Conservation (phyloP, 208 protist species). For the Wallacemonas rigidus region DNA sequence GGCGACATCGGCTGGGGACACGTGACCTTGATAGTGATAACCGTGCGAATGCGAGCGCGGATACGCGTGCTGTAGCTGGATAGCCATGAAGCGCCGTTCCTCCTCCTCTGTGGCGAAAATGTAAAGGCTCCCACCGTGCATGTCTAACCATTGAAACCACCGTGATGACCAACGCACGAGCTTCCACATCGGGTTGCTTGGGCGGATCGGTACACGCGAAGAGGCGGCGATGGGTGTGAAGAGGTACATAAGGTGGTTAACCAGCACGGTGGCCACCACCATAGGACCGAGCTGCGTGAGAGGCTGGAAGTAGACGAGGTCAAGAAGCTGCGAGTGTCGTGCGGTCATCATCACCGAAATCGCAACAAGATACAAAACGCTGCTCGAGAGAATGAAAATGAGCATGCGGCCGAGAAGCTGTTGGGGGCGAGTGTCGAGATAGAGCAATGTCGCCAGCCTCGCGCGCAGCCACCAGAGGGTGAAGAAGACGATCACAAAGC, state of each 20-base stretch:
- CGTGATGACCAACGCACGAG: constrained; percentile 58
- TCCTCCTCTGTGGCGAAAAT: constrained; percentile 77
- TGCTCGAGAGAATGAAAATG: constrained; percentile 77
- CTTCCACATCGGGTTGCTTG: constrained; percentile 66
- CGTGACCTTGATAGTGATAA: too few species aligned
- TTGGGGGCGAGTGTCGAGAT: constrained; percentile 75
- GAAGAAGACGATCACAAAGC: constrained; percentile 49
- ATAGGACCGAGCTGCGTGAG: constrained; percentile 66
- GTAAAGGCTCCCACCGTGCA: constrained; percentile 81
- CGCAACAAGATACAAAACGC: constrained; percentile 57
- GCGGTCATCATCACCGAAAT: constrained; percentile 47
- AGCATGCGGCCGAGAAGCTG: constrained; percentile 82
- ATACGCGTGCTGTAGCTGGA: constrained; percentile 34
- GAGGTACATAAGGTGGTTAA: constrained; percentile 76
- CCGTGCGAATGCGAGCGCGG: too few species aligned
- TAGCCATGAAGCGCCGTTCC: constrained; percentile 59
- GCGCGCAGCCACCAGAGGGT: constrained; percentile 54
- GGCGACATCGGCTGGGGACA: too few species aligned
- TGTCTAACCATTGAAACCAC: constrained; percentile 81
- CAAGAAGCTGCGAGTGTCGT: constrained; percentile 55
- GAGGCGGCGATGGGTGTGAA: constrained; percentile 67
- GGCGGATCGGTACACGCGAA: constrained; percentile 59
- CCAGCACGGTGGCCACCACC: constrained; percentile 66
- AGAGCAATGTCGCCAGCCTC: constrained; percentile 60
- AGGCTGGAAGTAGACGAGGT: constrained; percentile 66